Conservation (phyloP, 805 yeast genomes). For the Cyberlindnera japonica region DNA sequence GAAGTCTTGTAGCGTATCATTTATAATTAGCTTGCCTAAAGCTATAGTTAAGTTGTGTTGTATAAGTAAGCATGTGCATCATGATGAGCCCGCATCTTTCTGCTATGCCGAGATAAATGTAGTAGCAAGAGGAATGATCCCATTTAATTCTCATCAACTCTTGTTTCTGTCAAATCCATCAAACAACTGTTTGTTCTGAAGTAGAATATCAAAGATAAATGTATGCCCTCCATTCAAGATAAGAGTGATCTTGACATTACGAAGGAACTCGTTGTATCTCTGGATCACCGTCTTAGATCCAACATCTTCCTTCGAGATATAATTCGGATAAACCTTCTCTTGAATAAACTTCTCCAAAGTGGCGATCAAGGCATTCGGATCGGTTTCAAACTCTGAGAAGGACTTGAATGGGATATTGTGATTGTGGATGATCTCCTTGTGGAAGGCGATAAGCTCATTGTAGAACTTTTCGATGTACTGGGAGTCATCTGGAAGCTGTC, state of each 20-base stretch:
- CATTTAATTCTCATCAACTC: constrained; percentile 2
- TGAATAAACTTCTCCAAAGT: constrained; percentile 38
- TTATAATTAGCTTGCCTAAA: too few species aligned
- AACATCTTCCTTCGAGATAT: constrained; percentile 10
- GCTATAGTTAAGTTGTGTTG: too few species aligned
- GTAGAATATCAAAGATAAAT: constrained; percentile 51
- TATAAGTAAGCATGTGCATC: too few species aligned
- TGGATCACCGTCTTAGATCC: constrained; percentile 23
- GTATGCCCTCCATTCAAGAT: constrained; percentile 56
- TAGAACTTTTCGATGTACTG: constrained; percentile 48
- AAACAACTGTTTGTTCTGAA: constrained; percentile 44
- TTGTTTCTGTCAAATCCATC: constrained; percentile 32
- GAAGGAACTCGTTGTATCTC: constrained; percentile 35
- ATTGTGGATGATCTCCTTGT: constrained; percentile 27
- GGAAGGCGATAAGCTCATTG: constrained; percentile 36
- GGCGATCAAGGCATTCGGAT: constrained; percentile 37
- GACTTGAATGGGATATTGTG: constrained; percentile 22
- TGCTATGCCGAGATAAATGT: too few species aligned
- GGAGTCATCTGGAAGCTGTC: constrained; percentile 51
- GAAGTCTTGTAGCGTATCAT: neutral
- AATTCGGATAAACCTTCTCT: constrained; percentile 27
- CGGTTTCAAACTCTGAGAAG: constrained; percentile 37
- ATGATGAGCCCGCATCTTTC: too few species aligned
- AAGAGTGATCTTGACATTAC: constrained; percentile 41
- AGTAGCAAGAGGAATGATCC: neutral